Conservation (phyloP, 306 rosid species). For the Trichosanthes truncata region DNA sequence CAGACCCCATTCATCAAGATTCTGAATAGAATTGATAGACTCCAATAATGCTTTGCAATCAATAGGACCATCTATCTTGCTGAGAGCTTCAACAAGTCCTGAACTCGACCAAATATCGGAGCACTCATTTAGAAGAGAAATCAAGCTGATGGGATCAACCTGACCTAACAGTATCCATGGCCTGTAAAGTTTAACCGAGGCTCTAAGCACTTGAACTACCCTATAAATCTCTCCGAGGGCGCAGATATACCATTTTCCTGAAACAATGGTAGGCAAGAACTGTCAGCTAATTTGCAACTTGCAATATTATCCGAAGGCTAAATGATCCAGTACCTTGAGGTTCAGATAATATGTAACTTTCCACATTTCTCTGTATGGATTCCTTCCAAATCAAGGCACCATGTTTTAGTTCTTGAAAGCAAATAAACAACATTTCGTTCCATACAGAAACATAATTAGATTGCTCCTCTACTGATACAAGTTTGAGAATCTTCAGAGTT, state of each 20-base stretch:
- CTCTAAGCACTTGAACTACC: constrained; percentile 57
- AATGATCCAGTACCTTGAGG: constrained; percentile 45
- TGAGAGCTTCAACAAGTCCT: constrained; percentile 71
- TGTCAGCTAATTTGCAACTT: background rate
- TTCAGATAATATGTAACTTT: constrained; percentile 40
- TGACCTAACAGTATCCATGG: constrained; percentile 58
- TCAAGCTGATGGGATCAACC: constrained; percentile 30
- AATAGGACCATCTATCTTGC: constrained; percentile 24
- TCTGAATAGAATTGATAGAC: constrained; percentile 48
- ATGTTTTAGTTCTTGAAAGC: constrained; percentile 71
- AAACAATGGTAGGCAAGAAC: background rate
- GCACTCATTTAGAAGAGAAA: constrained; percentile 48
- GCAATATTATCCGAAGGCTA: constrained; percentile 13
- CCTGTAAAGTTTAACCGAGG: constrained; percentile 52
- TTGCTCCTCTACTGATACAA: constrained; percentile 56
- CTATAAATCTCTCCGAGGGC: constrained; percentile 87
- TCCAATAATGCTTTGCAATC: constrained; percentile 37
- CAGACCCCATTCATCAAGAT: constrained; percentile 46
- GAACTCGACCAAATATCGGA: constrained; percentile 57
- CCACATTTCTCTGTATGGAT: constrained; percentile 37
- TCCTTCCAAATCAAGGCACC: constrained; percentile 78
- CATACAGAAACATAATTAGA: constrained; percentile 52
- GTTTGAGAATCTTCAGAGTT: constrained; percentile 49
- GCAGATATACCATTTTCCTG: constrained; percentile 52
- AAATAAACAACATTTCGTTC: constrained; percentile 45